Conservation (phyloP, 2,329 filamentous ascomycete species). For the Sphaerostilbella broomeana region DNA sequence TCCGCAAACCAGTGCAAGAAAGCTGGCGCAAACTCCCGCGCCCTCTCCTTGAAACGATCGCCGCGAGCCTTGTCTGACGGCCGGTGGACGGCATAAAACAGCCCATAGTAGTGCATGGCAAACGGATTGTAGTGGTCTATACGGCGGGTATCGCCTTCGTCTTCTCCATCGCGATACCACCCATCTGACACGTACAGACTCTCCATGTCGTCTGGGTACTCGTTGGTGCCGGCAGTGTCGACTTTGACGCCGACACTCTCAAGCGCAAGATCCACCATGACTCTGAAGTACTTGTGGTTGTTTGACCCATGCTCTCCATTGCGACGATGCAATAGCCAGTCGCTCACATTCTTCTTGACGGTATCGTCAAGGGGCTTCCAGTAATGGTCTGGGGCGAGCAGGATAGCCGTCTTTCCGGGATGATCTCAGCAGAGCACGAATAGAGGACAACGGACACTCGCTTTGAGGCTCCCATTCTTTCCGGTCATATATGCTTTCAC, state of each 20-base stretch:
- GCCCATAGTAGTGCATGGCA: conserved; percentile 6
- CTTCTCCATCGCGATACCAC: conserved; percentile 6
- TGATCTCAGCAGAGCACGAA: not conserved
- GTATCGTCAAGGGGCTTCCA: conserved; percentile 2
- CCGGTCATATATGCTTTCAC: not conserved
- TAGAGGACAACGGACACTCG: not conserved
- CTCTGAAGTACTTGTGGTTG: conserved; percentile 6
- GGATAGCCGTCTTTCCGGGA: not conserved
- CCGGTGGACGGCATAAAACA: conserved; percentile 7
- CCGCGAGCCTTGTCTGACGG: conserved; percentile 2
- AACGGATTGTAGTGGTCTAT: conserved; percentile 9
- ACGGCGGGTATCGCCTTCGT: conserved; percentile 5
- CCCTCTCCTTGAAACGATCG: conserved; percentile 2
- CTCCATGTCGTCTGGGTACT: conserved; percentile 8
- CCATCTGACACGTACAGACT: conserved; percentile 5
- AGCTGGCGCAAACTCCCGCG: not conserved
- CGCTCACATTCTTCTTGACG: not conserved
- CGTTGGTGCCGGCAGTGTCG: not conserved
- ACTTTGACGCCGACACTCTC: conserved; percentile 5
- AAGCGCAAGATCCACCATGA: conserved; percentile 5
- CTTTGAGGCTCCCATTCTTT: not conserved
- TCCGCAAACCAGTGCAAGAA: conserved; percentile 8
- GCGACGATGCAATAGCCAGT: conserved; percentile 3
- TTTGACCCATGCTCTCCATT: conserved; percentile 6
- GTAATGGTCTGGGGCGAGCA: conserved; percentile 1